A percentile compares a stretch with the other conserved stretches of the same genome.
These are phyloP conservation scores for Alternaria solani DNA, from an alignment of 2,329 filamentous ascomycete species.

Conservation along the genomic window DNA sequence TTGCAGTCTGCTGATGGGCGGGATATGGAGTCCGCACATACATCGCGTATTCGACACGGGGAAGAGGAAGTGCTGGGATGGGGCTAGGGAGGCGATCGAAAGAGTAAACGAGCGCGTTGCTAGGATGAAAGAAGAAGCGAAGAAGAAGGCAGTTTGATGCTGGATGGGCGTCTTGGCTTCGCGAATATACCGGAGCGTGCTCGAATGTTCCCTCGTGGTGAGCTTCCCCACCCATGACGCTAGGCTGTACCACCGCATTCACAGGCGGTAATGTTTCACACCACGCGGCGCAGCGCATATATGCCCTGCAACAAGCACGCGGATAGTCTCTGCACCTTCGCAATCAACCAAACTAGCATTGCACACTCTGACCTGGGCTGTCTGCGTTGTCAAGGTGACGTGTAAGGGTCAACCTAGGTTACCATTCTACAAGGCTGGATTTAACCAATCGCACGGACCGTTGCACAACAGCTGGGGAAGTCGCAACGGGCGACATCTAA, in stretches of 20 bases:
- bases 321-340: not conserved
- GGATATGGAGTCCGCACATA: constrained; percentile 53
- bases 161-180: constrained; percentile 1
- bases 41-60: constrained; percentile 53
- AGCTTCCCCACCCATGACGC: constrained; percentile 19
- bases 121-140: constrained; percentile 1
- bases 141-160: constrained; percentile 1
- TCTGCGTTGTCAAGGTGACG: constrained; percentile 8
- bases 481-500: constrained; percentile 13
- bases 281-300: not conserved
- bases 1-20: constrained; percentile 51
- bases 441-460: constrained; percentile 21
- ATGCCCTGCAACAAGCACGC: not conserved
- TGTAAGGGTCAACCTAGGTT: constrained; percentile 3
- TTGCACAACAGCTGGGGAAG: constrained; percentile 13
- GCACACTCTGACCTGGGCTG: not conserved
- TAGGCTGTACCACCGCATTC: constrained; percentile 2
- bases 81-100: constrained; percentile 50
- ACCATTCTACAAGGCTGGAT: constrained; percentile 10
- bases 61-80: constrained; percentile 53
- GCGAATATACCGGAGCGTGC: constrained; percentile 11
- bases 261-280: not conserved
- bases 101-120: constrained; percentile 28
- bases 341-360: not conserved
- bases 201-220: constrained; percentile 17